Percentiles rank a stretch among this genome's conserved stretches.
These are phyloP conservation scores for Suhomyces sp. DNA, from an alignment of 805 yeast genomes.

Conservation along the genomic window DNA sequence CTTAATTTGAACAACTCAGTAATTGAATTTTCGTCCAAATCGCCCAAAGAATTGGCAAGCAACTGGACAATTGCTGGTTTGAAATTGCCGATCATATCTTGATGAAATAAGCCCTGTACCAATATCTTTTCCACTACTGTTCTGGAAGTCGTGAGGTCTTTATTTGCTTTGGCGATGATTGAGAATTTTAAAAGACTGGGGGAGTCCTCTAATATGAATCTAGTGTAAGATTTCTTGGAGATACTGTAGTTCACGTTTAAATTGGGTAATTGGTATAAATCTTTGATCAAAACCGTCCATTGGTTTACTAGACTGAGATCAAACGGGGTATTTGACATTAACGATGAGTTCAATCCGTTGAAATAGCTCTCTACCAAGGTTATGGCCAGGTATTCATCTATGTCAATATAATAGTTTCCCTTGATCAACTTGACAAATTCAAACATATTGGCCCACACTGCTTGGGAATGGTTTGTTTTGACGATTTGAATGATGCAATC, in stretches of 20 bases:
- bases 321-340: neutral
- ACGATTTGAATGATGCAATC: constrained; percentile 15
- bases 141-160: neutral
- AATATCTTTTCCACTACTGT: constrained; percentile 1
- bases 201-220: constrained; percentile 23
- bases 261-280: constrained; percentile 23
- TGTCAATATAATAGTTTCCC: constrained; percentile 26
- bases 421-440: constrained; percentile 19
- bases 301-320: constrained; percentile 4
- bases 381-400: constrained; percentile 32
- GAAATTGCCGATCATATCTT: constrained; percentile 17
- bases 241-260: constrained; percentile 21
- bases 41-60: constrained; percentile 14
- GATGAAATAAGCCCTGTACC: constrained; percentile 14
- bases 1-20: constrained; percentile 23
- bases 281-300: constrained; percentile 28
- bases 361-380: constrained; percentile 24
- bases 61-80: constrained; percentile 30
- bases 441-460: constrained; percentile 19
- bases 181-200: constrained; percentile 4
- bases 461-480: constrained; percentile 5
- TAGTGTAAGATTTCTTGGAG: constrained; percentile 30
- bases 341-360: constrained; percentile 2
- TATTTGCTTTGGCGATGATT: neutral
- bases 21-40: constrained; percentile 13